Base-by-base conservation (phyloP, 108 stramenopile species). In the Cyclostephanos tholiformis region DNA sequence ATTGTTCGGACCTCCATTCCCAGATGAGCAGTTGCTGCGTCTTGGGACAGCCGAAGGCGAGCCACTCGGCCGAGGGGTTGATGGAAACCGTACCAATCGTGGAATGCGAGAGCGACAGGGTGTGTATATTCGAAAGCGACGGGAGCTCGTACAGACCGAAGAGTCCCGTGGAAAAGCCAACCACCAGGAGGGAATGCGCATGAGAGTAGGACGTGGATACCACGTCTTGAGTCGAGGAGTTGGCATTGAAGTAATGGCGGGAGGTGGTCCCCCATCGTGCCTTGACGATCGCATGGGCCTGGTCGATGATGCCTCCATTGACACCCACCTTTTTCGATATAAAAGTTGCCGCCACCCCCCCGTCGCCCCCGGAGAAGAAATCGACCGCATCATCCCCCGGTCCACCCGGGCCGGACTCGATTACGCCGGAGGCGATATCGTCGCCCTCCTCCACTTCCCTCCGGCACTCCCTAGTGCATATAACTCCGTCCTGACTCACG, bases 1-100 rank as follows among this genome's bases (percentile, higher is more conserved):
- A 99, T 17, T 96, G 93, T 82, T 99, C 99, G 16, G 95, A 92
- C 76, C 97, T 79, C 99, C 99, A 99, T 82, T 98, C 99, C 98
- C 99, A 99, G 44, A 98, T 96, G 38, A 97, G 72, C 11, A 99
- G 80, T 83, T 98, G 99, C 44, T 98, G 97, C 1, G 92, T 85
- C 16, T 82, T 73, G 12, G 96, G 97, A 65, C 95, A 95, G 12
- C 96, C 99, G 22, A 99, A 85, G 13, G 97, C 99, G 16, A 99
- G 82, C 98, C 99, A 98, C 44, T 98, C 98, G 0, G 98, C 99
- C 9, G 92, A 88, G 23, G 79, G 55, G 71, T 93, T 96, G 16
- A 99, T 82, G 35, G 92, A 87, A 17, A 92, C 93, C 4, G 90
- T 79, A 11, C 78, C 69, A 25, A 95, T 91, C n/a, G 84, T 72